Base-by-base conservation (phyloP, 495 filamentous ascomycete species). In the Xylaria cubensis region DNA sequence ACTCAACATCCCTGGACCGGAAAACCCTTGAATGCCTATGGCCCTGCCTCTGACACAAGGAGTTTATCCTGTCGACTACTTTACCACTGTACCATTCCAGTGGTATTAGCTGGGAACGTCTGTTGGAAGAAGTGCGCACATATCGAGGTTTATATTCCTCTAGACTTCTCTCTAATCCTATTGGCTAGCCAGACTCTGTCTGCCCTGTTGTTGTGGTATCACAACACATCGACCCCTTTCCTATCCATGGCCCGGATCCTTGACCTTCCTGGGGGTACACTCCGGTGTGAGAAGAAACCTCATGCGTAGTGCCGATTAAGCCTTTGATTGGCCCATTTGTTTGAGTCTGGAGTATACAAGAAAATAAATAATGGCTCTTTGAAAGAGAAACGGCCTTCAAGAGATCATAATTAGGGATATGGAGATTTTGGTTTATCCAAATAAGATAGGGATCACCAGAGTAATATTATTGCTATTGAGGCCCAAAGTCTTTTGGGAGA, bases 71-170 rank as follows among this genome's bases (percentile, higher is more conserved):
- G 3, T n/a, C 19, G 48, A 51, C 48, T 51, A 21, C 48, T 51
- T 51, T 21, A 51, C 48, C 48, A 51, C n/a, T 51, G 24, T 51
- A 51, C 48, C 48, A 51, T 51, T 21, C n/a, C n/a, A 51, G 48
- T 24, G n/a, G n/a, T 21, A 51, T 51, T 21, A 2, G 19, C 9
- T 51, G n/a, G 48, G 48, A 51, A 51, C 48, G n/a, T 51, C 48
- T 51, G n/a, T 24, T 51, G 48, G 10, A 51, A 0, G n/a, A 29
- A 7, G 48, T 51, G 19, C 48, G 3, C 48, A 51, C 48, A 21
- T 51, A 51, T 21, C 6, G n/a, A 51, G 48, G n/a, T 51, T 21
- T 24, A 51, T 51, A 51, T 9, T n/a, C 48, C 48, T 21, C 48
- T 24, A 6, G 1, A 46, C 15, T 15, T 46, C 19, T 46, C 13